These are phyloP conservation scores for Myrica gale DNA, from an alignment of 306 rosid genomes.

Conservation along the genomic window DNA sequence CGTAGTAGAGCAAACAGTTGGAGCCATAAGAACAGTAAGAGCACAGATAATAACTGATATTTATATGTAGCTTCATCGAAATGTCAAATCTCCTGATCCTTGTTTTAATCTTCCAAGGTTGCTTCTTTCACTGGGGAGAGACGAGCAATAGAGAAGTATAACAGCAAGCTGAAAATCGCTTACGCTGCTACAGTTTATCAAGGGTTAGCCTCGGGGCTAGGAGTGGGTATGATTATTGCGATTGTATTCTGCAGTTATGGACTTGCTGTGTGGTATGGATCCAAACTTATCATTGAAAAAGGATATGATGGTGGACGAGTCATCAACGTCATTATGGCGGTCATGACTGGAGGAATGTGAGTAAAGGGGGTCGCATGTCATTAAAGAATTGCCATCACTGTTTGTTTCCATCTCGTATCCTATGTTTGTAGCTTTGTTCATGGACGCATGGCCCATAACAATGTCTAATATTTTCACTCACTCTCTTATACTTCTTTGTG, in stretches of 20 bases:
- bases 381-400: not conserved
- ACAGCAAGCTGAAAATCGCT: slow-evolving; percentile 58
- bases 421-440: not conserved
- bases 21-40: slow-evolving; percentile 83
- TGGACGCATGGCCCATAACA: not conserved
- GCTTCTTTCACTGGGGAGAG: slow-evolving; percentile 90
- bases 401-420: not conserved
- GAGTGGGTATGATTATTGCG: slow-evolving; percentile 47
- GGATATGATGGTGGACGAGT: slow-evolving; percentile 78
- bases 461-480: not conserved
- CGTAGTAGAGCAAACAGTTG: slow-evolving; percentile 79
- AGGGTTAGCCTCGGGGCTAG: slow-evolving; percentile 68
- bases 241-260: slow-evolving; percentile 65
- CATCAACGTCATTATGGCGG: slow-evolving; percentile 55
- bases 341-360: slow-evolving; percentile 90
- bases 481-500: not conserved
- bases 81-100: slow-evolving; percentile 8
- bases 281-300: slow-evolving; percentile 56
- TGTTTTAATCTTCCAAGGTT: slow-evolving; percentile 46
- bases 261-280: slow-evolving; percentile 87
- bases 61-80: not conserved
- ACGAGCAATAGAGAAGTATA: slow-evolving; percentile 60
- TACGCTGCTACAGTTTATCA: slow-evolving; percentile 50
- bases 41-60: not conserved
- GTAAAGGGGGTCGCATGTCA: slow-evolving; percentile 19